Percentiles rank a stretch among this genome's conserved stretches.
phyloP scores from a whole-genome alignment of 257 asterid genomes.

The Fraxinus quadrangulata region DNA sequence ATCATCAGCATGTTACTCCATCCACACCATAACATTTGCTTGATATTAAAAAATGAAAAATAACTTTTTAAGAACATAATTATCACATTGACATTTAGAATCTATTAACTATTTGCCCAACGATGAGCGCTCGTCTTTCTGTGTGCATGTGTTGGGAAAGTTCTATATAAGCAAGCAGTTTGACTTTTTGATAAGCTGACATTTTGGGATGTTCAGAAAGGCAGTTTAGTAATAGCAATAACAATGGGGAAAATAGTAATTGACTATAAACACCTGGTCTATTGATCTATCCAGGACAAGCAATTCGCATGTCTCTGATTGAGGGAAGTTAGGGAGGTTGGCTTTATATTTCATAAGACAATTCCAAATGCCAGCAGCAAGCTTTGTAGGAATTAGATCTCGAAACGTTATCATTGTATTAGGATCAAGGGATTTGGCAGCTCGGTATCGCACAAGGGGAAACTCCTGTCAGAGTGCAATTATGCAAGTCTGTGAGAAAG shows the following conservation, averaged over 20 bases:
- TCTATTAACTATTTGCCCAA: background rate
- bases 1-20: background rate
- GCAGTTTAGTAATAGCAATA: background rate
- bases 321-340: constrained; percentile 76
- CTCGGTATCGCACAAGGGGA: constrained; percentile 87
- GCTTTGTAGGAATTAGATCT: constrained; percentile 94
- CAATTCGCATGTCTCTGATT: constrained; percentile 93
- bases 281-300: constrained; percentile 94
- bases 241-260: background rate
- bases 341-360: constrained; percentile 84
- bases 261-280: constrained; percentile 68
- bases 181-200: background rate
- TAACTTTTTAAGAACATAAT: background rate
- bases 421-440: constrained; percentile 94
- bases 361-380: constrained; percentile 97
- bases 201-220: background rate
- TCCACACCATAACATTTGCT: background rate
- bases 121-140: background rate
- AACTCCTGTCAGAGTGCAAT: constrained; percentile 72
- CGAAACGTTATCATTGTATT: constrained; percentile 89
- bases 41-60: background rate
- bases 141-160: background rate
- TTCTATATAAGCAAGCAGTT: background rate
- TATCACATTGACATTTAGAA: background rate
- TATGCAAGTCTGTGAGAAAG: constrained; percentile 15